phyloP scores from a whole-genome alignment of 2,329 filamentous ascomycete species.

The Passalora sequoiae region DNA sequence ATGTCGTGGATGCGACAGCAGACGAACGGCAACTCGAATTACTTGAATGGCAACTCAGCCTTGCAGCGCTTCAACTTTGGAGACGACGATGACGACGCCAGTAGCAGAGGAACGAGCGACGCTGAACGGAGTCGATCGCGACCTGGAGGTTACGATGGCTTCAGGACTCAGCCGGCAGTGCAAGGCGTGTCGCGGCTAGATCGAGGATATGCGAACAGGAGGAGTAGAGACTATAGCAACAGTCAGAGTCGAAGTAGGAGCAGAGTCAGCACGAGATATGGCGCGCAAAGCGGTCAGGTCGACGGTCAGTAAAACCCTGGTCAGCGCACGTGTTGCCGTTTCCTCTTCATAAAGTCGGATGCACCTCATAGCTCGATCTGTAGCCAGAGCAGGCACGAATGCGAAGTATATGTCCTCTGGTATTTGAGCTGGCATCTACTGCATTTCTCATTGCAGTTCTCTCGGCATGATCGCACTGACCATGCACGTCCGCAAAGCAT shows the following conservation, averaged over 20 bases:
- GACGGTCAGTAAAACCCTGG: constrained; percentile 32
- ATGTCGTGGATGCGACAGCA: constrained; percentile 21
- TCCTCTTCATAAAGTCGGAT: not conserved
- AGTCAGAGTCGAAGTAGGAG: constrained; percentile 34
- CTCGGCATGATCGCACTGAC: not conserved
- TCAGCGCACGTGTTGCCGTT: constrained; percentile 1
- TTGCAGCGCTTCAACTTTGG: constrained; percentile 34
- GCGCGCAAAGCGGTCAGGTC: constrained; percentile 39
- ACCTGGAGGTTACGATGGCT: constrained; percentile 38
- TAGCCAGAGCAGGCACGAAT: not conserved
- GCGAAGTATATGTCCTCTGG: too few relatives aligned
- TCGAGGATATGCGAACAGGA: constrained; percentile 37
- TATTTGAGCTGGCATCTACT: not conserved
- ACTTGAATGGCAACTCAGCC: constrained; percentile 37
- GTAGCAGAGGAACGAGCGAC: constrained; percentile 33
- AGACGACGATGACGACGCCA: constrained; percentile 21
- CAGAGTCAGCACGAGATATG: constrained; percentile 29
- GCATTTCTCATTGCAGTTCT: not conserved
- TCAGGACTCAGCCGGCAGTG: constrained; percentile 22
- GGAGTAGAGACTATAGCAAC: constrained; percentile 36
- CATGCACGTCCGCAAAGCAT: not conserved
- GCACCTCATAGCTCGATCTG: not conserved
- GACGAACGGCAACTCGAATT: constrained; percentile 22
- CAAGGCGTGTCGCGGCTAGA: constrained; percentile 38
- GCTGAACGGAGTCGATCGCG: constrained; percentile 34